Evolutionary conservation across 495 filamentous ascomycete genomes (phyloP).

Genomic region (Penicillium malachiteum): DNA sequence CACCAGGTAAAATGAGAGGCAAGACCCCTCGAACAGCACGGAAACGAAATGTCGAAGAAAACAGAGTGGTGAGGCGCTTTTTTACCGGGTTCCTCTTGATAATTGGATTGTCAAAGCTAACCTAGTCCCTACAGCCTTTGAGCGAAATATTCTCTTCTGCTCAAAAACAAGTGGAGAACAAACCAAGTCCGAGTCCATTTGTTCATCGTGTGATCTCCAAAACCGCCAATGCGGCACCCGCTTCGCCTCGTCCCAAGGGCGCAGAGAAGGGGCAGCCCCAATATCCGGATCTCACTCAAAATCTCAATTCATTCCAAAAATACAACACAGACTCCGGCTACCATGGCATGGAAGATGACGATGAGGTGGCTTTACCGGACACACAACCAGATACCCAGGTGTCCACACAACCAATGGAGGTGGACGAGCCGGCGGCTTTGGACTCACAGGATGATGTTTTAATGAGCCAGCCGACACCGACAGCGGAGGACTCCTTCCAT

Average conservation of each 20-base stretch:
- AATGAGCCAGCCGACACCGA: conserved; percentile 50
- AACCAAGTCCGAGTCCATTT: conserved; percentile 32
- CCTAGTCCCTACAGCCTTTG: conserved; percentile 59
- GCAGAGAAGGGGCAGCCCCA: conserved; percentile 25
- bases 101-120: conserved; percentile 14
- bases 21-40: conserved; percentile 85
- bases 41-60: conserved; percentile 63
- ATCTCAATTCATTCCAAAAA: conserved; percentile 41
- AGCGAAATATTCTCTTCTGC: conserved; percentile 76
- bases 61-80: conserved; percentile 59
- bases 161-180: conserved; percentile 40
- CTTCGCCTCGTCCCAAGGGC: conserved; percentile 23
- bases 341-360: conserved; percentile 66
- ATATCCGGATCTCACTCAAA: conserved; percentile 36
- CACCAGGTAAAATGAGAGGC: conserved; percentile 87
- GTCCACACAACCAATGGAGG: conserved; percentile 37
- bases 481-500: conserved; percentile 62
- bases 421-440: conserved; percentile 33
- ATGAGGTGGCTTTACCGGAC: conserved; percentile 35
- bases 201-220: conserved; percentile 38
- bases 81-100: conserved; percentile 6
- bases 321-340: conserved; percentile 74
- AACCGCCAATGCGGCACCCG: conserved; percentile 15
- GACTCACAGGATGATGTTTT: conserved; percentile 27
- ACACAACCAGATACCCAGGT: conserved; percentile 34